A percentile compares a stretch with the other conserved stretches of the same genome.
phyloP scores from a whole-genome alignment of 805 yeast genomes.

The Pichia scutulata region DNA sequence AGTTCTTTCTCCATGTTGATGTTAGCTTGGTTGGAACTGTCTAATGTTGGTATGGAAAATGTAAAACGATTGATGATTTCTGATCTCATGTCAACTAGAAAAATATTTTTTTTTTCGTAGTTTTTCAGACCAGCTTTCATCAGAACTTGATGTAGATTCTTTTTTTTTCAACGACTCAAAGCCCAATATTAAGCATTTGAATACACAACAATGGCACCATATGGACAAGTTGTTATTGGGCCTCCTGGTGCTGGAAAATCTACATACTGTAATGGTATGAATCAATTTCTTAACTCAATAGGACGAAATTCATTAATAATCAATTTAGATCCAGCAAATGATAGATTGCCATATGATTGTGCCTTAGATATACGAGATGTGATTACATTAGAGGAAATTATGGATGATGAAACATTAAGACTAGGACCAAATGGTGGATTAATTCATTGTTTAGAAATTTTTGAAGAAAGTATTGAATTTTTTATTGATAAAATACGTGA shows the following conservation, averaged over 20 bases:
- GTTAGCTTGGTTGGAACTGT: neutral
- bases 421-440: conserved; percentile 79
- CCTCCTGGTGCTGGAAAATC: conserved; percentile 99
- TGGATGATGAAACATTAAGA: conserved; percentile 41
- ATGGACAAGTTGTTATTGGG: conserved; percentile 91
- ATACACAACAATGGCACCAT: conserved; percentile 48
- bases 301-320: conserved; percentile 83
- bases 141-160: no score
- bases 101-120: neutral
- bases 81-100: no score
- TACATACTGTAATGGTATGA: conserved; percentile 88
- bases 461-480: conserved; percentile 49
- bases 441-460: conserved; percentile 73
- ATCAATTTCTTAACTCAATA: conserved; percentile 86
- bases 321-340: conserved; percentile 82
- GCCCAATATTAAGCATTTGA: no score
- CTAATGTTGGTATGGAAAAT: neutral
- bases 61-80: neutral
- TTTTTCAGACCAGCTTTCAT: neutral
- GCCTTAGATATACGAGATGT: conserved; percentile 50
- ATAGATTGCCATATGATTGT: conserved; percentile 45
- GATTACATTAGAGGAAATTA: conserved; percentile 50
- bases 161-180: neutral
- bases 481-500: conserved; percentile 50
- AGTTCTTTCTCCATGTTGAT: conserved; percentile 20